These are phyloP conservation scores for Cercospora beticola DNA, from an alignment of 2,329 filamentous ascomycete genomes.

Conservation along the genomic window DNA sequence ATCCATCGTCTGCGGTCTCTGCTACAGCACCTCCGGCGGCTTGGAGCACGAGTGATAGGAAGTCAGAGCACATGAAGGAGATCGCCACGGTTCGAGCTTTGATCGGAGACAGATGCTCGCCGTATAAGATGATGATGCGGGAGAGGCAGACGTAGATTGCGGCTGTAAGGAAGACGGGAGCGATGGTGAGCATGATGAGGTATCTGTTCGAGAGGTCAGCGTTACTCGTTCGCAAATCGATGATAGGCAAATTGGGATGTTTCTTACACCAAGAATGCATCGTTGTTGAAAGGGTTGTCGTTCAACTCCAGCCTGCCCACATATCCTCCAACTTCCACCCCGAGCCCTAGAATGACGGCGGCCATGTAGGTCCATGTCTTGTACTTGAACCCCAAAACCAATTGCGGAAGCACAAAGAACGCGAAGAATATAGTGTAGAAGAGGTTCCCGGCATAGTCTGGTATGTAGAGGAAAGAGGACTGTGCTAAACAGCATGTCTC, in stretches of 20 bases:
- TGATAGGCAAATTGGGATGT: slow-evolving; percentile 14
- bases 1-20: slow-evolving; percentile 45
- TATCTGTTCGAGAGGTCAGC: slow-evolving; percentile 42
- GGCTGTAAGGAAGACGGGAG: slow-evolving; percentile 57
- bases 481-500: slow-evolving; percentile 36
- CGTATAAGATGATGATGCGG: slow-evolving; percentile 58
- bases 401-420: slow-evolving; percentile 49
- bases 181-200: slow-evolving; percentile 58
- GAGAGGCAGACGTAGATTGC: slow-evolving; percentile 59
- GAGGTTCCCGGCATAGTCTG: slow-evolving; percentile 44
- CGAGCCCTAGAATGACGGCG: slow-evolving; percentile 49
- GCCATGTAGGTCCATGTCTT: slow-evolving; percentile 58
- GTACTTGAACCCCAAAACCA: slow-evolving; percentile 51
- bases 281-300: slow-evolving; percentile 51
- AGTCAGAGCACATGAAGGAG: slow-evolving; percentile 58
- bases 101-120: slow-evolving; percentile 37
- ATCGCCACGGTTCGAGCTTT: slow-evolving; percentile 46
- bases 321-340: slow-evolving; percentile 58
- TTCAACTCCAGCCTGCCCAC: slow-evolving; percentile 55
- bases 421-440: slow-evolving; percentile 56
- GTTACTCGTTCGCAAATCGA: neutral
- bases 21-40: slow-evolving; percentile 59
- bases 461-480: slow-evolving; percentile 54
- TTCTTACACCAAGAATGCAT: slow-evolving; percentile 52
- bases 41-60: slow-evolving; percentile 57